Base-by-base conservation (phyloP, 768 basidiomycete genomes). In the Cystofilobasidium capitatum region DNA sequence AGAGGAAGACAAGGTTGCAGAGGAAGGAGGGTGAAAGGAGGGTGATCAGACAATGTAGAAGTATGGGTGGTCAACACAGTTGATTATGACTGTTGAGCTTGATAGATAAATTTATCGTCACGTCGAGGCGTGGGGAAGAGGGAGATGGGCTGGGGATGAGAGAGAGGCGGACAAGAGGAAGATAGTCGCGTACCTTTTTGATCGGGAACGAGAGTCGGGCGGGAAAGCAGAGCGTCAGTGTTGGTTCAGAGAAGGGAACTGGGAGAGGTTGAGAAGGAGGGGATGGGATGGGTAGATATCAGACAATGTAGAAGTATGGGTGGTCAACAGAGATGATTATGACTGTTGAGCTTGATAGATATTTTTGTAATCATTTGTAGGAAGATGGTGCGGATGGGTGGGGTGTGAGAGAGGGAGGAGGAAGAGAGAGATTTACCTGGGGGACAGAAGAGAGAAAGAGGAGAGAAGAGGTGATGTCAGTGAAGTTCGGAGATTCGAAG, bases 11-110 rank as follows among this genome's bases (percentile, higher is more conserved):
- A 57, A 35, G 55, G n/a, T 13, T 26, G 55, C 24, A 35, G 31
- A 14, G 39, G 16, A 29, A 55, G 51, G 26, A 44, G 42, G 22
- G n/a, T 16, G 40, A 44, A 17, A 24, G 40, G 37, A 20, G 40
- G 26, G 20, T 13, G 58, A 58, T 58, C 39, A 40, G 39, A 37
- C 36, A 58, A 58, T 36, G 36, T 58, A 58, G 39, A 36, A 58
- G 58, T 37, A 58, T 5, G n/a, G 39, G 35, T 40, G 36, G 67
- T 68, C 62, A 61, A 71, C 76, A 77, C 39, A 42, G 29, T 33
- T 71, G 71, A 65, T 72, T 77, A 64, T 72, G 76, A 77, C 74
- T 77, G 76, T 77, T 77, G 76, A 77, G 76, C 76, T 77, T 77
- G 74, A 71, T 74, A 73, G 72, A 66, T 61, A 45, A 31, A 66